These are phyloP conservation scores for Aspergillus sp. DNA, from an alignment of 2,329 filamentous ascomycete genomes.

Conservation along the genomic window DNA sequence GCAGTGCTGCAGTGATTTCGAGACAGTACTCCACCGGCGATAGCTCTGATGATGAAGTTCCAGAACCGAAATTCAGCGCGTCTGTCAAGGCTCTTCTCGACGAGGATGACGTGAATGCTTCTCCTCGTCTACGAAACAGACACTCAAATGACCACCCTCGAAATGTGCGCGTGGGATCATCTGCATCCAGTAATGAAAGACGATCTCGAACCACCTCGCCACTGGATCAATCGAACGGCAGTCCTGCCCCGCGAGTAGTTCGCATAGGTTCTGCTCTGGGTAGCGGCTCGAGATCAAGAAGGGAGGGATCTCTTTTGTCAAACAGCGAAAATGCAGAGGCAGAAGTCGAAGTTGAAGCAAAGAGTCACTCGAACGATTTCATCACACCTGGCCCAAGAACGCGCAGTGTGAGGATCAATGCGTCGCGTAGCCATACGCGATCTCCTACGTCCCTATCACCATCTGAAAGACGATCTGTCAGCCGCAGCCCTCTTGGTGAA, in stretches of 20 bases:
- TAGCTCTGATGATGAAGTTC: conserved; percentile 92
- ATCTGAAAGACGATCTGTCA: conserved; percentile 32
- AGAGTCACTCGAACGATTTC: conserved; percentile 35
- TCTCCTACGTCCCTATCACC: conserved; percentile 42
- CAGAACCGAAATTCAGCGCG: conserved; percentile 87
- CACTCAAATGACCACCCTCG: conserved; percentile 22
- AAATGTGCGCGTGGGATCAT: conserved; percentile 26
- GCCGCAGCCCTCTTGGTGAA: conserved; percentile 29
- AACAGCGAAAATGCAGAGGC: conserved; percentile 33
- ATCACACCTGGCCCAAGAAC: conserved; percentile 48
- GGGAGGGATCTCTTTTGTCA: conserved; percentile 41
- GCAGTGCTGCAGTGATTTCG: conserved; percentile 22
- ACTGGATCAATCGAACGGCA: conserved; percentile 39
- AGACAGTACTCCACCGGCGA: conserved; percentile 60
- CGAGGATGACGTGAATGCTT: conserved; percentile 51
- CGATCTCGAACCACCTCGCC: conserved; percentile 39
- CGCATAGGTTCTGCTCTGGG: conserved; percentile 38
- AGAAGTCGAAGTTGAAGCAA: conserved; percentile 27
- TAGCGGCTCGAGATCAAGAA: conserved; percentile 29
- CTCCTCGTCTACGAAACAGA: conserved; percentile 42
- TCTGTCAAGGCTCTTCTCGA: conserved; percentile 81
- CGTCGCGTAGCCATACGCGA: conserved; percentile 41
- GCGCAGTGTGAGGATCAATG: conserved; percentile 44
- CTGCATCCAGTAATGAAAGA: conserved; percentile 30
- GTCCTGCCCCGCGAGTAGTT: conserved; percentile 43